Evolutionary conservation across 768 basidiomycete species (phyloP).

Genomic region (Calocybe cyanea): DNA sequence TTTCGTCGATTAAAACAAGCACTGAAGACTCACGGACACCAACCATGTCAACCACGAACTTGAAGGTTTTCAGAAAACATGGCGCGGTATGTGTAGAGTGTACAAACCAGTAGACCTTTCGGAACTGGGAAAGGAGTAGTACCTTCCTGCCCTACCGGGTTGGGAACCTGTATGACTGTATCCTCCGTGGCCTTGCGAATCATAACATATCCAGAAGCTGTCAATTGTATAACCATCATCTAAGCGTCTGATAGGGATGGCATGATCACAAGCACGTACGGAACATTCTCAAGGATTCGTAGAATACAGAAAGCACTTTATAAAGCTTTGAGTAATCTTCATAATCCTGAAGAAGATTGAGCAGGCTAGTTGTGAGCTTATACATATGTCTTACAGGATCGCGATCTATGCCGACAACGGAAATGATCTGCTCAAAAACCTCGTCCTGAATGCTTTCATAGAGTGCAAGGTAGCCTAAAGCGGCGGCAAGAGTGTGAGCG

Average conservation of each 20-base stretch:
- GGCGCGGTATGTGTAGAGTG: not conserved
- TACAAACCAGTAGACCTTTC: slow-evolving; percentile 34
- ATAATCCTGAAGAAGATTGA: slow-evolving; percentile 21
- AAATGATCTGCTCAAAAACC: slow-evolving; percentile 33
- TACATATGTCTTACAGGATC: slow-evolving; percentile 24
- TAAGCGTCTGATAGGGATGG: no score
- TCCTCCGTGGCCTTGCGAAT: slow-evolving; percentile 42
- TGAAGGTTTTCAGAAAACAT: not conserved
- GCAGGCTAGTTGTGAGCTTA: not conserved
- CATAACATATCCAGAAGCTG: slow-evolving; percentile 38
- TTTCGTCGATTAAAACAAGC: not conserved
- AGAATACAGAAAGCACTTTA: slow-evolving; percentile 39
- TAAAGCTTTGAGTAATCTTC: slow-evolving; percentile 37
- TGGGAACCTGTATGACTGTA: slow-evolving; percentile 36
- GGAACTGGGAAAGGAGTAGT: slow-evolving; percentile 30
- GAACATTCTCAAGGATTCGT: slow-evolving; percentile 38
- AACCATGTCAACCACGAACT: slow-evolving; percentile 45
- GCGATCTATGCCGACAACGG: slow-evolving; percentile 27
- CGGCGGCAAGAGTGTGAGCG: slow-evolving; percentile 36
- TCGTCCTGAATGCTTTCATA: slow-evolving; percentile 40
- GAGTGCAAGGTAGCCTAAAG: slow-evolving; percentile 37
- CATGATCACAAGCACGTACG: no score
- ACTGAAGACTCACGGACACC: slow-evolving; percentile 43
- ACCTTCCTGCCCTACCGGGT: slow-evolving; percentile 36
- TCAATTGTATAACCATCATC: slow-evolving; percentile 53